Percentiles rank a stretch among this genome's conserved stretches.
phyloP scores from a whole-genome alignment of 1,284 basidiomycete genomes.

The Schizophyllum commune region DNA sequence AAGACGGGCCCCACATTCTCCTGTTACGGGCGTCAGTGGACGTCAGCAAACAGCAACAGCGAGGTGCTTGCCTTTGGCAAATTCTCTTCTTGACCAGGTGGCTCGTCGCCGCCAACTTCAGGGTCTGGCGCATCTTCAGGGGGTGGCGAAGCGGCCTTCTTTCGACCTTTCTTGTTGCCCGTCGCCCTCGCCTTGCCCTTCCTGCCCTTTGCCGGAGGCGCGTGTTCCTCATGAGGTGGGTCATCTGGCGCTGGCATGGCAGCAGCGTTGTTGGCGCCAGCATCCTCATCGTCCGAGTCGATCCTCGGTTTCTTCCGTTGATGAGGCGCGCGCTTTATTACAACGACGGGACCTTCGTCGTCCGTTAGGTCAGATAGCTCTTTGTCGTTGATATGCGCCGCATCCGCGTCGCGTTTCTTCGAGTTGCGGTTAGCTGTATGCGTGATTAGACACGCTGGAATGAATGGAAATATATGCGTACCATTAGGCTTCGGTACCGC shows the following conservation, averaged over 20 bases:
- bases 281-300: neutral
- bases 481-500: constrained; percentile 36
- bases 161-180: neutral
- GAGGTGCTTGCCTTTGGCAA: neutral
- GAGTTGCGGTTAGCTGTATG: too few species aligned
- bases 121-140: neutral
- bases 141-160: neutral
- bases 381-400: neutral
- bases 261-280: neutral
- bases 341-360: neutral
- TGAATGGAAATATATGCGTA: constrained; percentile 16
- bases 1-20: neutral
- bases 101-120: neutral
- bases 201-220: neutral
- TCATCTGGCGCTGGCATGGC: neutral
- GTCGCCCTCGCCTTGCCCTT: neutral
- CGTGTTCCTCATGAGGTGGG: neutral
- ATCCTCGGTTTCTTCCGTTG: neutral
- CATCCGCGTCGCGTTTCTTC: too few species aligned
- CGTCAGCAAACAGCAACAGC: neutral
- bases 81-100: neutral
- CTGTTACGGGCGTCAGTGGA: neutral
- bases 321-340: neutral
- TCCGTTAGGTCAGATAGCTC: neutral
- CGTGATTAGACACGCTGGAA: neutral